phyloP scores from a whole-genome alignment of 257 asterid genomes.

The Solanum stenotomum region DNA sequence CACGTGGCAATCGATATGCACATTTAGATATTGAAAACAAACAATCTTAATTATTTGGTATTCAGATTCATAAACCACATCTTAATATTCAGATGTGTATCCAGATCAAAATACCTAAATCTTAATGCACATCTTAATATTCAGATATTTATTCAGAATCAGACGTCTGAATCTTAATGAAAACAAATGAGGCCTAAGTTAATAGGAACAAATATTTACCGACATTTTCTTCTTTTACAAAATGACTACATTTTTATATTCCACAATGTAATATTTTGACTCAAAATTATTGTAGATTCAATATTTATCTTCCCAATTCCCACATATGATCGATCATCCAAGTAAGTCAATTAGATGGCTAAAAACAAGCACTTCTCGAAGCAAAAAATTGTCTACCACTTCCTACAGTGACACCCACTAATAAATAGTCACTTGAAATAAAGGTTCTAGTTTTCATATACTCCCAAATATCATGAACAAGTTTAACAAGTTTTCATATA shows the following conservation, averaged over 20 bases:
- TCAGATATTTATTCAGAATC: too few relatives aligned
- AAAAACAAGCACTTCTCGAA: not conserved
- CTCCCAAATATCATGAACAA: not conserved
- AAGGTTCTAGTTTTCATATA: not conserved
- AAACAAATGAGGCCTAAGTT: too few relatives aligned
- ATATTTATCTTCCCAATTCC: not conserved
- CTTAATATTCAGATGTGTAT: too few relatives aligned
- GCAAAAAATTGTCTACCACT: not conserved
- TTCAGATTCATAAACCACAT: fast-evolving
- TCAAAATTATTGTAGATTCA: too few relatives aligned
- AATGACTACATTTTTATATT: too few relatives aligned
- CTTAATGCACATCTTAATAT: too few relatives aligned
- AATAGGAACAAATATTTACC: too few relatives aligned
- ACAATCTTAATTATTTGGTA: too few relatives aligned
- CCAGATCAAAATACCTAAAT: too few relatives aligned
- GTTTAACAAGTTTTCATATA: not conserved
- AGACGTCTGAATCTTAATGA: too few relatives aligned
- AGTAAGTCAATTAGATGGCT: not conserved
- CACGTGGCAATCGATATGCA: too few relatives aligned
- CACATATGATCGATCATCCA: not conserved
- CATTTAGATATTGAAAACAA: too few relatives aligned
- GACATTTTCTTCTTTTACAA: not conserved
- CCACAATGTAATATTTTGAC: not conserved
- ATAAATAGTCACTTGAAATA: not conserved
- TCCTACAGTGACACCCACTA: not conserved